Base-by-base conservation (phyloP, 139 green algal genomes). In the Closterium sp. region DNA sequence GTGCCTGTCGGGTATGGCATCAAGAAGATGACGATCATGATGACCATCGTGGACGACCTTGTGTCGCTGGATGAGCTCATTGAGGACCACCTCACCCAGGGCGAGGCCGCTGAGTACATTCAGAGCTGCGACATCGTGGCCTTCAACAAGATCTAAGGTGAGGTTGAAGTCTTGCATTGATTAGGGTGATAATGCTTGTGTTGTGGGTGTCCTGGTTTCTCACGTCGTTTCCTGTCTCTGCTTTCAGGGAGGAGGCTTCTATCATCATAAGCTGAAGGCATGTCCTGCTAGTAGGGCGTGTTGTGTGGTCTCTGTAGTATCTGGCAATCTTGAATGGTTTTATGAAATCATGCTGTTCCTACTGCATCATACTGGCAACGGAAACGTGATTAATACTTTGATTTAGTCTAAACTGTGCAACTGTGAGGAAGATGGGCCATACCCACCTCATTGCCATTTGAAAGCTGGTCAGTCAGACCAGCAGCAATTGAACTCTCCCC, bases 21-120 rank as follows among this genome's bases (percentile, higher is more conserved):
- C 91, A 97, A 96, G 92, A 97, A 97, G 95, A 42, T 97, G 92
- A 95, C 97, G 89, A 97, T 97, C 92, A 97, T 96, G 29, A 92
- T 94, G 70, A 96, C 96, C 89, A 97, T 97, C 88, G 95, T 96
- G 92, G 96, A 97, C 88, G 94, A 96, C 88, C 96, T 97, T 91
- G 93, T 95, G 31, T 96, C 95, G 28, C 95, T 97, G 73, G 96
- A 97, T 87, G 93, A 93, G 38, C 96, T 97, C 89, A 96, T 97
- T 87, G 96, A 97, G 91, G 96, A 97, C 87, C 89, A 97, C 88
- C 90, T 97, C 27, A 85, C 89, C 19, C 93, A 95, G 88, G 95
- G 95, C 62, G 95, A 97, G 19, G 89, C 70, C 31, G 89, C 45
- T 24, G 92, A 95, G 31, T 95, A 79, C 84, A 96, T 97, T 85